These are phyloP conservation scores for Lentinula raphanica DNA, from an alignment of 768 basidiomycete genomes.

Conservation along the genomic window DNA sequence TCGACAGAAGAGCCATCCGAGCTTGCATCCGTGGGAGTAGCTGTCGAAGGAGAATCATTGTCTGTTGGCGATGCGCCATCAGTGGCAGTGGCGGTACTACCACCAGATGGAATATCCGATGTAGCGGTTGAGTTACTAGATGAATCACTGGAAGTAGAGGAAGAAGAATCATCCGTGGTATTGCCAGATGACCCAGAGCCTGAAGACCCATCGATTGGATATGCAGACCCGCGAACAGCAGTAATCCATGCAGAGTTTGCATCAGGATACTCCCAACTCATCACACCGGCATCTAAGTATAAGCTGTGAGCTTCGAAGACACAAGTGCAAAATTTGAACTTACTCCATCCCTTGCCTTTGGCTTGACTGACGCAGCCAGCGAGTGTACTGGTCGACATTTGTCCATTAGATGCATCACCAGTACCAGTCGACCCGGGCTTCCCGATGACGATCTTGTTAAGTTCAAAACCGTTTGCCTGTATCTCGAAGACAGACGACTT, in stretches of 20 bases:
- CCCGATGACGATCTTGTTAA: slow-evolving; percentile 69
- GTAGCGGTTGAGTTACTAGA: not conserved
- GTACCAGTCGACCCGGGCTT: slow-evolving; percentile 51
- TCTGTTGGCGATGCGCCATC: not conserved
- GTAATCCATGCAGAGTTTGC: slow-evolving; percentile 36
- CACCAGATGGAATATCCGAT: not conserved
- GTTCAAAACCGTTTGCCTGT: slow-evolving; percentile 48
- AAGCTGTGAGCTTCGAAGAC: too few species aligned
- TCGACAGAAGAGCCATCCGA: not conserved
- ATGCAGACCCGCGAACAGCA: slow-evolving; percentile 29
- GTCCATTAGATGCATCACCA: slow-evolving; percentile 54
- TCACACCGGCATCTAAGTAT: slow-evolving; percentile 25
- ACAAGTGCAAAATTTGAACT: slow-evolving; percentile 23
- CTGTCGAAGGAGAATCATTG: not conserved
- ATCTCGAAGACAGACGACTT: slow-evolving; percentile 56
- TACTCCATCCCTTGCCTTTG: slow-evolving; percentile 62
- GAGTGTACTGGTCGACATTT: slow-evolving; percentile 52
- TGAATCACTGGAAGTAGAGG: not conserved
- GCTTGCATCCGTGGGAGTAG: not conserved
- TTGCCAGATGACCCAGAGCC: not conserved
- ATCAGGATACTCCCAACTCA: slow-evolving; percentile 35
- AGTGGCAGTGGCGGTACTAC: not conserved
- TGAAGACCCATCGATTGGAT: slow-evolving; percentile 8
- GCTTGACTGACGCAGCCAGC: slow-evolving; percentile 60
- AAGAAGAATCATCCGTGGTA: not conserved